Base-by-base conservation (phyloP, 2,329 filamentous ascomycete genomes). In the Corinectria fuckeliana region DNA sequence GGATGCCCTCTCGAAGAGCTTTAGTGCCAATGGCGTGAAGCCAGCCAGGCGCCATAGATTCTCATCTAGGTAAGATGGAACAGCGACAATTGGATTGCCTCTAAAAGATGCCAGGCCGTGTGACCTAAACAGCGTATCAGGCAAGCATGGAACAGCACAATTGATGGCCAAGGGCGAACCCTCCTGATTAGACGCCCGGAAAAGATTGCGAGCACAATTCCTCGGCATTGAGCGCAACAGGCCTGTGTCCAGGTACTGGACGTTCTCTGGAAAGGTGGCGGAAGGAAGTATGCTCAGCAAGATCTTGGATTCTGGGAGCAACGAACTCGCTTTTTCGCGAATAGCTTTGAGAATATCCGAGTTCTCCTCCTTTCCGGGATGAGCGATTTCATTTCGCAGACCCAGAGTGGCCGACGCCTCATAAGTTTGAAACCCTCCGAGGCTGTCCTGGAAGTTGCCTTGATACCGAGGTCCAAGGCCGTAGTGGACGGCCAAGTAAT, bases 361-460 rank as follows among this genome's bases (percentile, higher is more conserved):
- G 49, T 86, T 88, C 61, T 96, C 92, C 65, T 96, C 92, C 71
- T 93, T 96, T 11, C 93, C 93, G 1, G 92, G 90, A 75, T 96
- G 91, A 34, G 96, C 83, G 50, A 93, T 87, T 72, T 99, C 95
- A 69, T 98, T 98, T 44, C 94, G 90, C 52, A 97, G 83, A 59
- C 96, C 95, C 36, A 99, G 80, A 53, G 91, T 89, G 7, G 95
- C 94, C 1, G 95, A 98, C 6, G 95, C 94, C 69, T 91, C 88
- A 72, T 99, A 99, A 0, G 96, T 99, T 72, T 98, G 93, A 71
- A 99, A 96, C 2, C 93, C 94, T 5, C 96, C 95, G 13, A 99
- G 83, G 67, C 92, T 95, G 72, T 99, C 95, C 76, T 99, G 95
- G 68, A 96, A 97, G 72, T 99, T 99, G 14, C 95, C 95, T 71